A percentile compares a stretch with the other conserved stretches of the same genome.
Conservation (phyloP, 768 basidiomycete species). For the Serendipita vermifera region DNA sequence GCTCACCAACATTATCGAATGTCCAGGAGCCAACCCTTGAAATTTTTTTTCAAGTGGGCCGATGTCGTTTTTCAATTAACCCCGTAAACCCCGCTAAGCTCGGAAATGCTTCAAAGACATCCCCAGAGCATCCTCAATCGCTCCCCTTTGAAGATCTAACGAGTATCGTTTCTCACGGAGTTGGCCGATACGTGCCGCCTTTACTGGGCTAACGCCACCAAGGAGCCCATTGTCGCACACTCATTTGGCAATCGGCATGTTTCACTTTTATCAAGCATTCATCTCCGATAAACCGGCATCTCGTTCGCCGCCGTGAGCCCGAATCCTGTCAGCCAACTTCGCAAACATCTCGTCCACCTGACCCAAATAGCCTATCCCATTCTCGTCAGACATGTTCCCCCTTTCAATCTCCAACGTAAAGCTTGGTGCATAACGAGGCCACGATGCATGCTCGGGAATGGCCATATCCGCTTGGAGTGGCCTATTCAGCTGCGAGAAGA, state of each 20-base stretch:
- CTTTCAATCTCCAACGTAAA: constrained; percentile 66
- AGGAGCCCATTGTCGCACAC: too few species aligned
- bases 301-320: background rate
- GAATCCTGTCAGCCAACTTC: background rate
- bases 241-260: too few species aligned
- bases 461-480: constrained; percentile 44
- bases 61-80: too few species aligned
- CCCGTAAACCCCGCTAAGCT: too few species aligned
- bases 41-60: background rate
- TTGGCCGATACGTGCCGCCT: too few species aligned
- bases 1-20: background rate
- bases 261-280: too few species aligned
- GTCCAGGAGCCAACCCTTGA: background rate
- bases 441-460: constrained; percentile 66
- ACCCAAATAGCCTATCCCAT: constrained; percentile 40
- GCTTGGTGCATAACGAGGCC: constrained; percentile 63
- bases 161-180: too few species aligned
- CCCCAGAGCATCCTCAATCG: too few species aligned
- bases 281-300: too few species aligned
- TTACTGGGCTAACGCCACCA: too few species aligned
- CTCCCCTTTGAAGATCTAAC: too few species aligned
- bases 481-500: constrained; percentile 34
- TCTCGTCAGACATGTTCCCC: constrained; percentile 64
- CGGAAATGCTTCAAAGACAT: too few species aligned
- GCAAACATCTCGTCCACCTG: constrained; percentile 14